A percentile compares a stretch with the other conserved stretches of the same genome.
Conservation (phyloP, 2,329 filamentous ascomycete species). For the Pseudogymnoascus sp. region DNA sequence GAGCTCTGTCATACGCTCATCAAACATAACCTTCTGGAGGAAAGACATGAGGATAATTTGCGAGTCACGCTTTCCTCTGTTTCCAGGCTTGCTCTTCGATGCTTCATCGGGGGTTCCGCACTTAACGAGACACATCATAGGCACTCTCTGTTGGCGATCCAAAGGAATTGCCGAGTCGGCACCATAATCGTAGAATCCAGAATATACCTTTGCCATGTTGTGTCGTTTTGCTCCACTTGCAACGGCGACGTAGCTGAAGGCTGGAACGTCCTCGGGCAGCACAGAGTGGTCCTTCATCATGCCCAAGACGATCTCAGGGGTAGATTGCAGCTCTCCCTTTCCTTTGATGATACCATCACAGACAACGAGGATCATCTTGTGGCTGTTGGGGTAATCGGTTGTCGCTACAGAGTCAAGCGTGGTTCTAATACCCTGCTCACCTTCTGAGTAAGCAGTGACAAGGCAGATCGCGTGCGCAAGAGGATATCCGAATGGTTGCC, state of each 20-base stretch:
- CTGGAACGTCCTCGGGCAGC: constrained; percentile 69
- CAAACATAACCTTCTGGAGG: constrained; percentile 99
- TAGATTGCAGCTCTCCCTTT: constrained; percentile 76
- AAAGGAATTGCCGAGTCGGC: constrained; percentile 65
- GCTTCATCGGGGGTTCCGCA: constrained; percentile 87
- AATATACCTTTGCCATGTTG: constrained; percentile 99
- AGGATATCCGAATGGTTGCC: constrained; percentile 94
- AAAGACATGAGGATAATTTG: constrained; percentile 99
- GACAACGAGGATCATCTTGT: constrained; percentile 92
- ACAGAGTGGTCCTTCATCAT: constrained; percentile 94
- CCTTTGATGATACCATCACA: constrained; percentile 98
- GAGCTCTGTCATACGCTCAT: constrained; percentile 98
- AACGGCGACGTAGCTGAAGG: constrained; percentile 94
- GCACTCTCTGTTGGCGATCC: constrained; percentile 91
- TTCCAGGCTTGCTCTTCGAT: constrained; percentile 77
- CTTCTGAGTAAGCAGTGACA: constrained; percentile 95
- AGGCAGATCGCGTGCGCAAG: constrained; percentile 89
- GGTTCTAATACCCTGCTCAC: constrained; percentile 82
- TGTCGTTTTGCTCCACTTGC: constrained; percentile 93
- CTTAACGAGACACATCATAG: constrained; percentile 95
- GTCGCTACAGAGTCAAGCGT: constrained; percentile 94
- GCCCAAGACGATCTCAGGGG: constrained; percentile 77
- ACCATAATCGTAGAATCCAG: constrained; percentile 97
- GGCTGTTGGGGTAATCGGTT: constrained; percentile 98
- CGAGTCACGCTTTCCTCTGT: constrained; percentile 96